Conservation (phyloP, 2,329 filamentous ascomycete species). For the Penicillium sclerotiorum region DNA sequence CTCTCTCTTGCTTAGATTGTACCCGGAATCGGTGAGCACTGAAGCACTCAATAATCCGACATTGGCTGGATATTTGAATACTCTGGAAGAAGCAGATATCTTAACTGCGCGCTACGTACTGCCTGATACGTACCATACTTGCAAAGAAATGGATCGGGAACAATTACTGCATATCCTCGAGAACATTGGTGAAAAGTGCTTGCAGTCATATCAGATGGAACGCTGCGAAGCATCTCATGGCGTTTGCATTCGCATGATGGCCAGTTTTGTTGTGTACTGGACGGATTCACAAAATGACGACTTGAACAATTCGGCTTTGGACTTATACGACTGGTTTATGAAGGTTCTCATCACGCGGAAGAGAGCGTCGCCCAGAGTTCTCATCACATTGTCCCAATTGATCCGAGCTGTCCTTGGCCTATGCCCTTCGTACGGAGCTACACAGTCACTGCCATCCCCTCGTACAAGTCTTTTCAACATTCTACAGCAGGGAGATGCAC, state of each 20-base stretch:
- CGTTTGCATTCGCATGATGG: constrained; percentile 68
- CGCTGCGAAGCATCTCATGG: constrained; percentile 74
- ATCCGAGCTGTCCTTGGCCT: constrained; percentile 70
- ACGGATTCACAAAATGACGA: constrained; percentile 56
- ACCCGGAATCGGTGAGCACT: constrained; percentile 7
- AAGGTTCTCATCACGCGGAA: constrained; percentile 67
- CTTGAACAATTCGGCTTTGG: constrained; percentile 67
- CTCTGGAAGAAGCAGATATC: constrained; percentile 41
- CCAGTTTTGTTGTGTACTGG: constrained; percentile 67
- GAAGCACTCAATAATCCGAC: not conserved
- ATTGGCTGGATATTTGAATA: constrained; percentile 40
- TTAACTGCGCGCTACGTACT: constrained; percentile 37
- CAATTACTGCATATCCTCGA: constrained; percentile 51
- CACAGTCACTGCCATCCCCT: constrained; percentile 61
- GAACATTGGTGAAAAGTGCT: constrained; percentile 50
- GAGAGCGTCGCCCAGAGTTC: constrained; percentile 69
- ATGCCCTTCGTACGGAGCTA: constrained; percentile 67
- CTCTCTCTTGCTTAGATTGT: constrained; percentile 30
- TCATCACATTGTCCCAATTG: constrained; percentile 68
- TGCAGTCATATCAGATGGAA: constrained; percentile 63
- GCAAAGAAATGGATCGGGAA: constrained; percentile 30
- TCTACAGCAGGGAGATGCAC: constrained; percentile 65
- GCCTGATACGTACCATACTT: constrained; percentile 34
- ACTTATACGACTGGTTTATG: constrained; percentile 79
- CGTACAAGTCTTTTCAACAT: constrained; percentile 75